Base-by-base conservation (phyloP, 2,329 filamentous ascomycete species). In the Penicillium sclerotigenum region DNA sequence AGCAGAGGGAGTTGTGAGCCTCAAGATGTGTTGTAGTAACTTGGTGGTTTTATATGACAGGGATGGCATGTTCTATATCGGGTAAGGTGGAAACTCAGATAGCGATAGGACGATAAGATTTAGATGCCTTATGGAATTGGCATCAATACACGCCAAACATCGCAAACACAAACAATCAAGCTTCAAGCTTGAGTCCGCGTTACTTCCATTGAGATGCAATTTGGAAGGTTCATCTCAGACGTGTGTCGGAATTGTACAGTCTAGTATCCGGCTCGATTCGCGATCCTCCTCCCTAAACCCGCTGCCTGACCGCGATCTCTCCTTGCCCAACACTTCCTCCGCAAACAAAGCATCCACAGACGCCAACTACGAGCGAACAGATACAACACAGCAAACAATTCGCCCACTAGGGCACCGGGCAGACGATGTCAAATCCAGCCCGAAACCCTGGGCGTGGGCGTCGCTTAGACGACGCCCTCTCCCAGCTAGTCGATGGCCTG, bases 401-500 rank as follows among this genome's bases (percentile, higher is more conserved):
- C 47, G 53, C 53, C 53, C 53, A 56, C 29, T 45, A 52, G 53
- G 53, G 53, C 53, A 52, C 34, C 28, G 47, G 53, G 53, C 33
- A 56, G 55, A 57, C 37, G 53, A 63, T 59, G 60, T 67, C 61
- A 50, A 71, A 70, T 65, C 68, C 73, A 33, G 61, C 67, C 51
- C 68, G 70, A 49, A 69, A 70, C 31, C 58, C 69, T 49, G 59
- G 68, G 52, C 74, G 74, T 57, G 69, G 71, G 47, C 74, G 74
- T 58, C 75, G 75, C 58, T 71, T 77, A 57, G 75, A 77, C 49
- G 75, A 77, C 58, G 75, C 75, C 36, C 68, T 77, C 57, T 73
- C 71, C 53, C 75, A 77, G 61, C 69, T 77, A 24, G 68, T 77
- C 65, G 75, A 76, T 46, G 75, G 73, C 45, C 65, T 77, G 38